phyloP scores from a whole-genome alignment of 306 rosid genomes.

The Parietaria judaica region DNA sequence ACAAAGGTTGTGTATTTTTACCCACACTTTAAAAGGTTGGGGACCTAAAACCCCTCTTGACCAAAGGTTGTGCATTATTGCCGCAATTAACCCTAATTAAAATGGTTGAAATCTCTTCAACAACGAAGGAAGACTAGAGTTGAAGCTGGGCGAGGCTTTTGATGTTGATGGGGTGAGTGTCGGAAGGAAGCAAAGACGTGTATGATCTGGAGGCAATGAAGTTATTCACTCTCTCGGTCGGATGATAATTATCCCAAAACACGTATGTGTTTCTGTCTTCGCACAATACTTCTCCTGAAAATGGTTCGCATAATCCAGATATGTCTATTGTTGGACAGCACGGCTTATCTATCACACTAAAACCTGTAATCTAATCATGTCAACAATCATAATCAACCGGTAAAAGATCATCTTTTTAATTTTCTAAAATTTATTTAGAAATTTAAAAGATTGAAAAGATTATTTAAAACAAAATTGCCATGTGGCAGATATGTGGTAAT shows the following conservation, averaged over 20 bases:
- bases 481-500: too few species aligned
- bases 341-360: not conserved
- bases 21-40: too few species aligned
- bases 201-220: slow-evolving; percentile 1
- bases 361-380: not conserved
- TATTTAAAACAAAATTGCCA: too few species aligned
- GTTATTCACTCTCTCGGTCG: not conserved
- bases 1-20: too few species aligned
- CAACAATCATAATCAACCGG: too few species aligned
- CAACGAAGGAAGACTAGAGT: not conserved
- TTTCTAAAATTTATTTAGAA: too few species aligned
- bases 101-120: too few species aligned
- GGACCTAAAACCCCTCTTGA: too few species aligned
- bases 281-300: not conserved
- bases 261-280: not conserved
- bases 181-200: not conserved
- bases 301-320: not conserved
- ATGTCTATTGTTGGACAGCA: not conserved
- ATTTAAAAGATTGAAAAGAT: too few species aligned
- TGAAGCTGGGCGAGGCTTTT: slow-evolving; percentile 11
- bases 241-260: slow-evolving; percentile 8
- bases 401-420: too few species aligned
- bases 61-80: too few species aligned
- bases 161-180: slow-evolving; percentile 16
- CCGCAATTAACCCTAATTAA: too few species aligned